Percentiles rank a stretch among this genome's conserved stretches.
These are phyloP conservation scores for Aspergillus niger DNA, from an alignment of 2,329 filamentous ascomycete genomes.

Conservation along the genomic window DNA sequence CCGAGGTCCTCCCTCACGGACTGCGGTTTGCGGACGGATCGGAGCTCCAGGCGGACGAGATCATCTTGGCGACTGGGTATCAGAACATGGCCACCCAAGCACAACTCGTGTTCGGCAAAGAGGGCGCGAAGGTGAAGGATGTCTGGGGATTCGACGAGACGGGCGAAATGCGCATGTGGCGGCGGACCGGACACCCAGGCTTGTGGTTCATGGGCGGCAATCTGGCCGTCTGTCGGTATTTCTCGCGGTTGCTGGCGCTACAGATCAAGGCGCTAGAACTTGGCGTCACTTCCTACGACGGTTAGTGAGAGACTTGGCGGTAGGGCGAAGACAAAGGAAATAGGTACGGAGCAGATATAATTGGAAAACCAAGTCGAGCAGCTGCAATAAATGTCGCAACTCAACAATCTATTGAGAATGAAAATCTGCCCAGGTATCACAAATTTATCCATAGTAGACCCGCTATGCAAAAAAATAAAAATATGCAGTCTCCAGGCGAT, in stretches of 20 bases:
- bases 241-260: conserved; percentile 55
- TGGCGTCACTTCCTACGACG: conserved; percentile 17
- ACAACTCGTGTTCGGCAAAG: conserved; percentile 62
- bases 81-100: conserved; percentile 69
- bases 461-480: too few relatives aligned
- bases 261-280: conserved; percentile 52
- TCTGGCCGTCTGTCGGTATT: conserved; percentile 64
- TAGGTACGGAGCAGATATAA: not conserved
- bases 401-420: too few relatives aligned
- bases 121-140: conserved; percentile 60
- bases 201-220: conserved; percentile 72
- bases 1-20: conserved; percentile 53
- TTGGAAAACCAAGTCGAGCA: too few relatives aligned
- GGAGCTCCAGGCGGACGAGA: conserved; percentile 63
- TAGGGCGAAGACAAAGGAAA: too few relatives aligned
- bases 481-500: too few relatives aligned
- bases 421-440: too few relatives aligned
- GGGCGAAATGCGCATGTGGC: conserved; percentile 63
- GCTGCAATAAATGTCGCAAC: too few relatives aligned
- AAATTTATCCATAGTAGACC: too few relatives aligned
- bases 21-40: conserved; percentile 59
- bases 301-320: conserved; percentile 9
- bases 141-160: conserved; percentile 64
- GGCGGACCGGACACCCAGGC: conserved; percentile 62
- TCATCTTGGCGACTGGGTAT: conserved; percentile 62